Evolutionary conservation across 2,329 filamentous ascomycete genomes (phyloP).

Genomic region (Hypoxylon sp.): DNA sequence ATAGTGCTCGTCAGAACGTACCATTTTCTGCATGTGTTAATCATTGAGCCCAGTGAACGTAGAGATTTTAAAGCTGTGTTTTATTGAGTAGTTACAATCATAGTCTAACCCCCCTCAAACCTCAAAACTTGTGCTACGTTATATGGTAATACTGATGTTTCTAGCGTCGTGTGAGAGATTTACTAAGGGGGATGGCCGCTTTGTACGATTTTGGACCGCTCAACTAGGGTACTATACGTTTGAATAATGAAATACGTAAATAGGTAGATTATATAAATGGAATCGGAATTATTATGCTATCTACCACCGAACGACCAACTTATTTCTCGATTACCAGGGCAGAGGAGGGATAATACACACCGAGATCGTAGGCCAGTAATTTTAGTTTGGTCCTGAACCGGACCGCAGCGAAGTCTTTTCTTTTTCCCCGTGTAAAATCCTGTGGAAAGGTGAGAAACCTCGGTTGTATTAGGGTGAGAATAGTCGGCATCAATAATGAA

Average conservation of each 20-base stretch:
- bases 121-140: no score
- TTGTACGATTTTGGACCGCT: not conserved
- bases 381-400: not conserved
- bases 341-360: constrained; percentile 51
- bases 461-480: constrained; percentile 3
- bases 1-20: not conserved
- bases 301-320: constrained; percentile 32
- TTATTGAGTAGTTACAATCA: no score
- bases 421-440: constrained; percentile 25
- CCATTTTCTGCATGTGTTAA: not conserved
- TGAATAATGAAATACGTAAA: not conserved
- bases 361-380: constrained; percentile 35
- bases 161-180: not conserved
- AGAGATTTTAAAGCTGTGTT: no score
- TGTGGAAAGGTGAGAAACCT: constrained; percentile 37
- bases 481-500: constrained; percentile 22
- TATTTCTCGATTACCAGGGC: constrained; percentile 31
- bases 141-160: not conserved
- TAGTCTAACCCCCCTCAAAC: no score
- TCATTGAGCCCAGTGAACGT: not conserved
- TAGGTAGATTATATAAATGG: not conserved
- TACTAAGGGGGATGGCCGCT: not conserved
- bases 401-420: constrained; percentile 8
- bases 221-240: not conserved
- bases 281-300: constrained; percentile 31